A percentile compares a stretch with the other conserved stretches of the same genome.
phyloP scores from a whole-genome alignment of 208 protist genomes.

The Crithidia bombi region DNA sequence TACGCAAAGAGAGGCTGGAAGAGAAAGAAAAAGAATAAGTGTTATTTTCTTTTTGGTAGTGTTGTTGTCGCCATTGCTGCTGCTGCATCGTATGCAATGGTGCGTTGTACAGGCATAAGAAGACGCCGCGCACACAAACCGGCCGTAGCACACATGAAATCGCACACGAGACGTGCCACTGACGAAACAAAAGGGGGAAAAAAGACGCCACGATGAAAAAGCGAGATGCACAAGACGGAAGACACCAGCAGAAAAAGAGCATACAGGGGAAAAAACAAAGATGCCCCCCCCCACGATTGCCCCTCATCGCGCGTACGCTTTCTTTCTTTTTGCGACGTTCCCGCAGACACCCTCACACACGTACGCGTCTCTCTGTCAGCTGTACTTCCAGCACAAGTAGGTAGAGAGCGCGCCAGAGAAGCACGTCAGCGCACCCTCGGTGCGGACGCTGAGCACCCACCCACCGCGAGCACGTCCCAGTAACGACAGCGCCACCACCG shows the following conservation, averaged over 20 bases:
- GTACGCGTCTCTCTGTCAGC: not conserved
- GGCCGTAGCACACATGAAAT: too few species aligned
- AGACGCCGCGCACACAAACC: too few species aligned
- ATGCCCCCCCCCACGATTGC: too few species aligned
- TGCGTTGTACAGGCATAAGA: too few species aligned
- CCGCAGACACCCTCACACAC: not conserved
- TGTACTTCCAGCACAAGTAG: constrained; percentile 39
- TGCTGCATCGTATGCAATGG: not conserved
- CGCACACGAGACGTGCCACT: not conserved
- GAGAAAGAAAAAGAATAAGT: not conserved
- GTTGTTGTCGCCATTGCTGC: not conserved
- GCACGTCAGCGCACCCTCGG: constrained; percentile 32
- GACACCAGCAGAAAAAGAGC: not conserved
- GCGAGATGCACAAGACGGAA: too few species aligned
- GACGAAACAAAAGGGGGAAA: not conserved
- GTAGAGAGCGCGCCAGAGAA: constrained; percentile 51
- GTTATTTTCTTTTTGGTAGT: not conserved
- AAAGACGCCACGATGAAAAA: too few species aligned
- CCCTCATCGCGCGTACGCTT: too few species aligned
- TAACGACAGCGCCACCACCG: constrained; percentile 29
- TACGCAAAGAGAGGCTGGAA: constrained; percentile 1
- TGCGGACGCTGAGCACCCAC: constrained; percentile 11
- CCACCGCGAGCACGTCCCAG: constrained; percentile 13
- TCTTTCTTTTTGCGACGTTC: not conserved
- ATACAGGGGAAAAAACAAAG: not conserved